Evolutionary conservation across 768 basidiomycete species (phyloP).

Genomic region (Lentinula lateritia): DNA sequence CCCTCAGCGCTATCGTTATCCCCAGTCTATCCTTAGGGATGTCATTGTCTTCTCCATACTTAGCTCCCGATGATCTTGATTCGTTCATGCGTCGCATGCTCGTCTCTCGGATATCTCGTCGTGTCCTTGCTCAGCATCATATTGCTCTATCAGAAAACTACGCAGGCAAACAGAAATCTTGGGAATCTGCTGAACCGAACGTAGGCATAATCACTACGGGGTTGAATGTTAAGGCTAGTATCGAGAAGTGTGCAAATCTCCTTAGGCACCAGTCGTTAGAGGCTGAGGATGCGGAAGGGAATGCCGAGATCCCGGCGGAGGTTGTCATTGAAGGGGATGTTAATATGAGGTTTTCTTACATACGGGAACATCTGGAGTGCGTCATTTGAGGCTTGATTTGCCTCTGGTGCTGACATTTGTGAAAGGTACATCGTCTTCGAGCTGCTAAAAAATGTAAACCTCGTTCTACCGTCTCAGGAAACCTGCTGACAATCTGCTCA

Average conservation of each 20-base stretch:
- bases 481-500: slow-evolving; percentile 4
- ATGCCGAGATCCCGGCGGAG: slow-evolving; percentile 45
- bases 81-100: slow-evolving; percentile 90
- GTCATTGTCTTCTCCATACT: slow-evolving; percentile 76
- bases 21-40: slow-evolving; percentile 79
- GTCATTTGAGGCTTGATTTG: slow-evolving; percentile 13
- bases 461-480: not conserved
- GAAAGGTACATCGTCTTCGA: slow-evolving; percentile 82
- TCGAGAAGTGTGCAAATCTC: slow-evolving; percentile 61
- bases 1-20: slow-evolving; percentile 62
- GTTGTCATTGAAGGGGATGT: slow-evolving; percentile 70
- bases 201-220: slow-evolving; percentile 85
- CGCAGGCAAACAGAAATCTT: slow-evolving; percentile 27
- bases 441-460: slow-evolving; percentile 78
- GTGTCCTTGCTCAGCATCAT: slow-evolving; percentile 87
- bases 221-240: slow-evolving; percentile 61
- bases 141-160: slow-evolving; percentile 69
- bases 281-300: slow-evolving; percentile 22
- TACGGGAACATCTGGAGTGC: slow-evolving; percentile 82
- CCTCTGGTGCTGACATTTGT: not conserved
- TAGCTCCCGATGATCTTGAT: slow-evolving; percentile 75
- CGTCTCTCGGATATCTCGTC: slow-evolving; percentile 81
- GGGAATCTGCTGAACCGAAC: slow-evolving; percentile 36
- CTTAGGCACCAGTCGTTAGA: slow-evolving; percentile 43
- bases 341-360: slow-evolving; percentile 72